Evolutionary conservation across 2,329 filamentous ascomycete genomes (phyloP), one percentile per base, ranked within the genome.

Genomic region (Fusarium sp.): DNA sequence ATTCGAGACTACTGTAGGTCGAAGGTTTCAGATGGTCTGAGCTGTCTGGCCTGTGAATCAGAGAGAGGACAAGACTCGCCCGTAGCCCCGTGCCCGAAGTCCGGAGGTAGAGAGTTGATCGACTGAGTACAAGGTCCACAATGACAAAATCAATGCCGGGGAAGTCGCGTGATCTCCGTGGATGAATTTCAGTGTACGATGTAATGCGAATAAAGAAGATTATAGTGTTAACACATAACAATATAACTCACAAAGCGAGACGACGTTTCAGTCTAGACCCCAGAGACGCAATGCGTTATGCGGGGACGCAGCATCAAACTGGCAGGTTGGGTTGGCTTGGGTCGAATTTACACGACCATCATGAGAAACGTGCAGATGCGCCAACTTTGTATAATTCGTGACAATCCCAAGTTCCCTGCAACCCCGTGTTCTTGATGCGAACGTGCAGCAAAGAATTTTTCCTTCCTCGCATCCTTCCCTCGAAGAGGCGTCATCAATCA

Each of bases 351-450:
- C 41, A 54, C 28, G 41, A 44, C 25, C 49, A 55, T 62, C 54
- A 31, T 50, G 51, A 61, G 50, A 67, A 61, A 52, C 30, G 48
- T 39, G 55, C 56, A 43, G 55, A 52, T 39, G 55, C 42, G 59
- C 48, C 45, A 51, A 57, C 68, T 70, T 72, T 73, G 67, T 73
- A 73, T 64, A 64, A 61, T 67, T 66, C 41, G 34, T 67, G 57
- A 45, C 71, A 44, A 25, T 46, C 41, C 26, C 44, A 49, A 71
- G 46, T 39, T 46, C 44, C 42, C 44, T 69, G 58, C 46, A 52
- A 59, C 49, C 43, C 61, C 65, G 18, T 56, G 63, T 52, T 49
- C 18, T 62, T 30, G 49, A 69, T 62, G 65, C 60, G 54, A 71
- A 65, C 64, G 62, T 57, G 63, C 53, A 58, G 34, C 37, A 62